These are phyloP conservation scores for Penicillium turbatum DNA, from an alignment of 495 filamentous ascomycete genomes.

Conservation along the genomic window DNA sequence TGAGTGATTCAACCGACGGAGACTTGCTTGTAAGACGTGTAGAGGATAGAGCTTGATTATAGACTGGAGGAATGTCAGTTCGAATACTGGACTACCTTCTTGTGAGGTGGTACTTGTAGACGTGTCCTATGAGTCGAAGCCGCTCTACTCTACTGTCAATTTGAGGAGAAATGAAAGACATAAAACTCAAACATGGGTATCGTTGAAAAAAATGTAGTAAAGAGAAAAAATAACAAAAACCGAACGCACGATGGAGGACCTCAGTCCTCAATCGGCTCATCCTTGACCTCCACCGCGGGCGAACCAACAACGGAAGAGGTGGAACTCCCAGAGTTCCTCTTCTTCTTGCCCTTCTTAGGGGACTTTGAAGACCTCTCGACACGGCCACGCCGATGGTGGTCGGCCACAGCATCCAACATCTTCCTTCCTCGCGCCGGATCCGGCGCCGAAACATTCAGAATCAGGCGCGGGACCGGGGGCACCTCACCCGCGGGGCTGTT, in stretches of 20 bases:
- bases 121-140: too few species aligned
- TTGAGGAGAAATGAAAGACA: not conserved
- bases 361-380: not conserved
- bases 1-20: too few species aligned
- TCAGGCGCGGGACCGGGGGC: not conserved
- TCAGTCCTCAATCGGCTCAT: not conserved
- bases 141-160: too few species aligned
- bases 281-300: not conserved
- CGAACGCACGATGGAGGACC: not conserved
- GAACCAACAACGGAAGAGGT: not conserved
- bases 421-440: not conserved
- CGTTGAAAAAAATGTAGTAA: not conserved
- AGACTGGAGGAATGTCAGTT: too few species aligned
- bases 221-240: not conserved
- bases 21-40: too few species aligned
- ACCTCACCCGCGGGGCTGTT: not conserved
- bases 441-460: not conserved
- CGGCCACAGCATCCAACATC: not conserved
- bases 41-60: too few species aligned
- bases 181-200: not conserved
- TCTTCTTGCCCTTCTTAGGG: not conserved
- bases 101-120: too few species aligned
- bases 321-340: not conserved
- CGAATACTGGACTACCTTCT: too few species aligned
- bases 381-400: not conserved